Conservation (phyloP, 768 basidiomycete genomes). For the Amyloporia xantha region DNA sequence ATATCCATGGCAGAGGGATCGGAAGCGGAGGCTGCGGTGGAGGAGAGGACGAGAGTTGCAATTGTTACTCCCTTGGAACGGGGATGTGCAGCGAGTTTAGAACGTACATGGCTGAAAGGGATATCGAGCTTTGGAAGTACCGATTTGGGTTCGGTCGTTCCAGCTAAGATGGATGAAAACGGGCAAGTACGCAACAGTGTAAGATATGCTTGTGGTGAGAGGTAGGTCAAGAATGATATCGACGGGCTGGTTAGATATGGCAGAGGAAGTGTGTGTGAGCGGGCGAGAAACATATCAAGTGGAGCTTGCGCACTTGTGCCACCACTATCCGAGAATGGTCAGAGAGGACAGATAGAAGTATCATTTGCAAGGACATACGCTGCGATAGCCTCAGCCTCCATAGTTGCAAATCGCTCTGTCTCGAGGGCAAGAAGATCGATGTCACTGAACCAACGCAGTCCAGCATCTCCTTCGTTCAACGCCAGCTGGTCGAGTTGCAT, state of each 20-base stretch:
- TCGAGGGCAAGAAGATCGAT: conserved; percentile 47
- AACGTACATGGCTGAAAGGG: conserved; percentile 40
- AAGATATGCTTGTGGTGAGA: conserved; percentile 67
- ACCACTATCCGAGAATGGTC: neutral
- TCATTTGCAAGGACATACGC: conserved; percentile 32
- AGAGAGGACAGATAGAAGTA: neutral
- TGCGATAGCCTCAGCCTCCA: conserved; percentile 47
- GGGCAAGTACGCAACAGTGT: conserved; percentile 41
- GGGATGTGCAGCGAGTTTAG: conserved; percentile 32
- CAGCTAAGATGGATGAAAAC: too few species aligned
- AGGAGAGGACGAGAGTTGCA: conserved; percentile 42
- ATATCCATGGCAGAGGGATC: conserved; percentile 14
- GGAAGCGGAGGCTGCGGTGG: conserved; percentile 36
- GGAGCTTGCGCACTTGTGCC: conserved; percentile 35
- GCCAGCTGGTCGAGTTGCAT: conserved; percentile 70
- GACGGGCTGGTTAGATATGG: conserved; percentile 64
- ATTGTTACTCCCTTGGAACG: conserved; percentile 43
- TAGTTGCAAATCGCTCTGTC: conserved; percentile 42
- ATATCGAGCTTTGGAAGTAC: conserved; percentile 44
- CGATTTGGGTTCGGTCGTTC: conserved; percentile 13
- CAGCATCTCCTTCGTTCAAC: conserved; percentile 48
- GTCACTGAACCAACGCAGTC: conserved; percentile 72
- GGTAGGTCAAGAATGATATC: conserved; percentile 63
- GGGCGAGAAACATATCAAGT: conserved; percentile 65
- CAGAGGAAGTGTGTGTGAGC: conserved; percentile 62